Base-by-base conservation (phyloP, 2,329 filamentous ascomycete genomes). In the Aspergillus caelatus region DNA sequence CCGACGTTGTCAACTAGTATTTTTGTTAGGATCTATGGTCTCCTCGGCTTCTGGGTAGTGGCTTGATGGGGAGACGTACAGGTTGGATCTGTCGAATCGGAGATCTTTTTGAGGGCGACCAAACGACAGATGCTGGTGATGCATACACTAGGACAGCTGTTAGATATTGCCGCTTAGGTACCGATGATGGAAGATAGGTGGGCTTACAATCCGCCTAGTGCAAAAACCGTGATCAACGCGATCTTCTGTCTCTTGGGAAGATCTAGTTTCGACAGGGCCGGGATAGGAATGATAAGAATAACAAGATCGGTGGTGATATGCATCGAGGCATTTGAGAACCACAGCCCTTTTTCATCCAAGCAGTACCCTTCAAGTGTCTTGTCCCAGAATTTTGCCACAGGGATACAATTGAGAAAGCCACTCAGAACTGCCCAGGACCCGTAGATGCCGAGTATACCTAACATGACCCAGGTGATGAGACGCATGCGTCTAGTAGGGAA, bases 221-320 rank as follows among this genome's bases (percentile, higher is more conserved):
- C 71, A 69, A 84, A 84, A 52, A 83, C 74, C 1, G 77, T 67
- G 30, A 80, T 75, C 21, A 83, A 68, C 2, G 72, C 75, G 50
- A 78, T 41, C 61, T 79, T 83, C 65, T 84, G 80, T 59, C 71
- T 79, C 34, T 65, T 70, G 0, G 81, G 80, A 3, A 84, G 68
- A 30, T 78, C 75, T 9, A 84, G 72, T 3, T 72, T 68, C 4
- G 71, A 66, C 21, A 83, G 71, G 8, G 79, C 77, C 3, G 80
- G 80, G 45, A 84, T 77, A 0, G 82, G 82, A 32, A 84, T 74
- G n/a, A 79, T 57, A 7, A 83, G 67, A 16, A 83, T 77, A 1
- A 74, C 71, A 21, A 83, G 66, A 63, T 83, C 82, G 4, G 81
- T 79, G 5, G 74, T 63, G 26, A 83, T 83, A 60, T 82, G 78